Conservation (phyloP, 345 rosid species). For the Syzygium grande region DNA sequence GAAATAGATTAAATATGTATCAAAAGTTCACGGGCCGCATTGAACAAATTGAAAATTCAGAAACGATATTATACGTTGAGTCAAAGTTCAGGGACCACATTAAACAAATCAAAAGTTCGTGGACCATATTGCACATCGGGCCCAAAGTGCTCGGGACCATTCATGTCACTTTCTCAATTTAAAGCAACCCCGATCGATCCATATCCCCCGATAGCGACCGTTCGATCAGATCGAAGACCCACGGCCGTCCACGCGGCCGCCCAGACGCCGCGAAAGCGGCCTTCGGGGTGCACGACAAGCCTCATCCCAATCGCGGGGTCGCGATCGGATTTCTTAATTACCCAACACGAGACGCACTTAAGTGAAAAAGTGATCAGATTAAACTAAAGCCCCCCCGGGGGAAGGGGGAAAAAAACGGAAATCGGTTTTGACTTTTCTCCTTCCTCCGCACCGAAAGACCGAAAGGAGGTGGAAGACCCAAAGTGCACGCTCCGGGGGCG, state of each 20-base stretch:
- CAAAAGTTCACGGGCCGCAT: too few relatives aligned
- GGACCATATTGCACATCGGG: too few relatives aligned
- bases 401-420: neutral
- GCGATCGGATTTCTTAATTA: neutral
- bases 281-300: neutral
- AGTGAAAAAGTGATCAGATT: neutral
- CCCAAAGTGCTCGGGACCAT: too few relatives aligned
- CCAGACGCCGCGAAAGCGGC: neutral
- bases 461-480: neutral
- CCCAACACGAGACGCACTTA: neutral
- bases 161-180: neutral
- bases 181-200: neutral
- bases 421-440: neutral
- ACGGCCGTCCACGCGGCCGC: neutral
- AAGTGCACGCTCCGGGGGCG: too few relatives aligned
- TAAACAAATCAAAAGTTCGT: too few relatives aligned
- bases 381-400: neutral
- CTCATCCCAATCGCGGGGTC: fast-evolving
- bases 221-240: neutral
- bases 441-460: neutral
- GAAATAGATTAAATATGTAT: too few relatives aligned
- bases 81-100: too few relatives aligned
- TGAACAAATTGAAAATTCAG: too few relatives aligned
- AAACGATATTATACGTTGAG: too few relatives aligned
- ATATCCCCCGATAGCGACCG: neutral